These are phyloP conservation scores for Mycena capillaripes DNA, from an alignment of 768 basidiomycete species.

Conservation along the genomic window DNA sequence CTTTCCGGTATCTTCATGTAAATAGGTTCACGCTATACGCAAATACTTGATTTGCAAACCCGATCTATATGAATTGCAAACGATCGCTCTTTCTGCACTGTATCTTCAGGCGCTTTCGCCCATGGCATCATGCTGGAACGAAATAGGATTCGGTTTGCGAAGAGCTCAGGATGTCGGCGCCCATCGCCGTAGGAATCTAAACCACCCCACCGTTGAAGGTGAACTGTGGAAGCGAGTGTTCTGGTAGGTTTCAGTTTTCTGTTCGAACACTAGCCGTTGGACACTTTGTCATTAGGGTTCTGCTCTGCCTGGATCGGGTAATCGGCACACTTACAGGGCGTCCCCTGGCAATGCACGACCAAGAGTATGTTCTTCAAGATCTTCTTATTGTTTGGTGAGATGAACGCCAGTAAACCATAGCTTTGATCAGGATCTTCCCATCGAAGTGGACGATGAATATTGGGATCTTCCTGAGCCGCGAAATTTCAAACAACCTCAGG, in stretches of 20 bases:
- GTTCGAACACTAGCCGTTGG: background rate
- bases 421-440: conserved; percentile 66
- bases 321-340: conserved; percentile 63
- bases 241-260: conserved; percentile 45
- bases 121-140: conserved; percentile 69
- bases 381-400: too few relatives aligned
- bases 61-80: conserved; percentile 31
- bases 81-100: conserved; percentile 48
- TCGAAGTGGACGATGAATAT: conserved; percentile 79
- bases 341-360: conserved; percentile 68
- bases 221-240: conserved; percentile 76
- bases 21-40: conserved; percentile 44
- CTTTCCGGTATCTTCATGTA: background rate
- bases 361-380: conserved; percentile 54
- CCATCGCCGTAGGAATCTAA: conserved; percentile 56
- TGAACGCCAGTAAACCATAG: too few relatives aligned
- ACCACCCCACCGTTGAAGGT: conserved; percentile 56
- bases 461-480: conserved; percentile 61
- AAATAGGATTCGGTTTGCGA: conserved; percentile 70
- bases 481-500: conserved; percentile 67
- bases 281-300: conserved; percentile 19
- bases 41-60: conserved; percentile 23
- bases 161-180: conserved; percentile 72
- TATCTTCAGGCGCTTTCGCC: conserved; percentile 57
- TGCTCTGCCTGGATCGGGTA: conserved; percentile 37